Evolutionary conservation across 805 yeast species (phyloP).

Genomic region (Starmera dryadoides): DNA sequence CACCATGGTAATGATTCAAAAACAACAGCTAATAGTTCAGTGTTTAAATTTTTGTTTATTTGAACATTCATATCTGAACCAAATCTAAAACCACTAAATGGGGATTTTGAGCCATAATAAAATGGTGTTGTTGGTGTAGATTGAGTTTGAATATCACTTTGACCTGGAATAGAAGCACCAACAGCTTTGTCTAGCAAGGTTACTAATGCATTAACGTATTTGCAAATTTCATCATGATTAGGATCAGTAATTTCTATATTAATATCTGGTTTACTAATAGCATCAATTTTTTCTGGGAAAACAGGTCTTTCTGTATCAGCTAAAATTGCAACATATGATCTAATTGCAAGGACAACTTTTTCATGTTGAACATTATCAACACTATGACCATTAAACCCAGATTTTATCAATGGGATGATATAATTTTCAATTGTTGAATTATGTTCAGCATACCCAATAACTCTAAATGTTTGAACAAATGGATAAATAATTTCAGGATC

Average conservation of each 20-base stretch:
- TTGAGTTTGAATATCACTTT: conserved; percentile 27
- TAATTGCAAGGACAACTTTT: conserved; percentile 58
- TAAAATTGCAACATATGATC: conserved; percentile 65
- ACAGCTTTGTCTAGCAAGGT: conserved; percentile 52
- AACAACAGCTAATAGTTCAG: conserved; percentile 61
- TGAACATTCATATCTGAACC: conserved; percentile 33
- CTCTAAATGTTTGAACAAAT: conserved; percentile 64
- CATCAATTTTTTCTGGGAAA: conserved; percentile 51
- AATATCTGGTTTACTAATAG: conserved; percentile 24
- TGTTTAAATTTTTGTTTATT: conserved; percentile 29
- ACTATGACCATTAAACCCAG: conserved; percentile 47
- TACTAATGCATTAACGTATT: conserved; percentile 46
- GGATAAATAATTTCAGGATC: conserved; percentile 59
- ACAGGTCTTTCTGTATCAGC: conserved; percentile 63
- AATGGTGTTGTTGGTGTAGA: conserved; percentile 28
- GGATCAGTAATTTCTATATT: conserved; percentile 21
- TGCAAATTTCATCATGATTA: conserved; percentile 67
- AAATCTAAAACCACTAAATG: conserved; percentile 31
- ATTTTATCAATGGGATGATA: conserved; percentile 58
- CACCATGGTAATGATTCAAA: conserved; percentile 75
- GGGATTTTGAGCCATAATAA: conserved; percentile 23
- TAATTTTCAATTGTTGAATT: conserved; percentile 77
- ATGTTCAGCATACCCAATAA: conserved; percentile 71
- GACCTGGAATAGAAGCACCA: conserved; percentile 34
- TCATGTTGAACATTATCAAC: conserved; percentile 67